These are phyloP conservation scores for Kluyveromyces starmeri DNA, from an alignment of 805 yeast genomes.

Conservation along the genomic window DNA sequence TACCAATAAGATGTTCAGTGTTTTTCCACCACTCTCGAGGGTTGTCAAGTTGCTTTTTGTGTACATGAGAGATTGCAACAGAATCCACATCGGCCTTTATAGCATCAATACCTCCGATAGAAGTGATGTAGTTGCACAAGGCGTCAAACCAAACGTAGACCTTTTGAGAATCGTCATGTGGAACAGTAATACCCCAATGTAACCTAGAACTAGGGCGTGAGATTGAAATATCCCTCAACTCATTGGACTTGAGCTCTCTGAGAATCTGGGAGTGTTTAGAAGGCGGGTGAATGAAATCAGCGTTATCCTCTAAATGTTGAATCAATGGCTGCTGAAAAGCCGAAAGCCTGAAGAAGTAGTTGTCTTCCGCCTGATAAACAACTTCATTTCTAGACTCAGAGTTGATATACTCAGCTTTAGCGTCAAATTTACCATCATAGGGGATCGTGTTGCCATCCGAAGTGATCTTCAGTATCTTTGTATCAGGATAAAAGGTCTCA, in stretches of 20 bases:
- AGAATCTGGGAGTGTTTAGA: constrained; percentile 46
- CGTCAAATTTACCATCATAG: constrained; percentile 14
- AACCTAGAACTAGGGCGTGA: constrained; percentile 75
- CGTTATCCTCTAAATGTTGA: constrained; percentile 35
- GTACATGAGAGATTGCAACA: constrained; percentile 14
- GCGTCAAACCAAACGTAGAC: constrained; percentile 98
- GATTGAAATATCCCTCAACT: constrained; percentile 65
- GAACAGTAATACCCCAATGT: constrained; percentile 87
- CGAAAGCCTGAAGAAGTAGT: constrained; percentile 76
- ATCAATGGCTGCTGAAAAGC: constrained; percentile 49
- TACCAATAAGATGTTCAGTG: constrained; percentile 80
- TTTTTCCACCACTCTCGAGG: constrained; percentile 20
- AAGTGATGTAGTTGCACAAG: constrained; percentile 70
- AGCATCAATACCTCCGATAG: constrained; percentile 48
- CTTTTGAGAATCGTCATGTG: constrained; percentile 65
- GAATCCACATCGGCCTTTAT: constrained; percentile 14
- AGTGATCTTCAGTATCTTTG: constrained; percentile 45
- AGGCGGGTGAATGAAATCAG: constrained; percentile 58
- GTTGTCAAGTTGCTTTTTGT: not conserved
- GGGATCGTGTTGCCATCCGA: constrained; percentile 34
- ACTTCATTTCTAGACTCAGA: constrained; percentile 75
- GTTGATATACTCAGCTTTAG: constrained; percentile 23
- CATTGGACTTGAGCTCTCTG: constrained; percentile 41
- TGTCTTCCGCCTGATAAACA: constrained; percentile 63
- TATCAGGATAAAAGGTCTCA: constrained; percentile 86